phyloP scores from a whole-genome alignment of 2,329 filamentous ascomycete species.

The Fusarium begoniae region DNA sequence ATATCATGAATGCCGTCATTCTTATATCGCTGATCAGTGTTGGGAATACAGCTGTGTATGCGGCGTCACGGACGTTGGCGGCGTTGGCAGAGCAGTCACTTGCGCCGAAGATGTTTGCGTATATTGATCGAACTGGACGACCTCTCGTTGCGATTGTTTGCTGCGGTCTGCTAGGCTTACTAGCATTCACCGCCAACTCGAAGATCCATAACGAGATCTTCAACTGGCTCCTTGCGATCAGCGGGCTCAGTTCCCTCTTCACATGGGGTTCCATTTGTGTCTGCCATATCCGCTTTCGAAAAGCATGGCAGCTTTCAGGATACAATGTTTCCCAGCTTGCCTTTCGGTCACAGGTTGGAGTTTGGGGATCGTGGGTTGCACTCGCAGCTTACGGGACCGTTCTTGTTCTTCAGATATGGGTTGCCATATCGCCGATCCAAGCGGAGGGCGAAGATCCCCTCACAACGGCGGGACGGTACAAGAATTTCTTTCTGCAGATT shows the following conservation, averaged over 20 bases:
- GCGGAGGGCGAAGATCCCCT: neutral
- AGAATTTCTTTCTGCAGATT: conserved; percentile 77
- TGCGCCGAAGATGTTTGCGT: conserved; percentile 80
- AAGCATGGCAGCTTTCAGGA: conserved; percentile 74
- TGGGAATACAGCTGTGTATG: conserved; percentile 90
- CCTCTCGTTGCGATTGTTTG: conserved; percentile 77
- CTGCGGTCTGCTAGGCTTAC: conserved; percentile 72
- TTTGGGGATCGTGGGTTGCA: conserved; percentile 86
- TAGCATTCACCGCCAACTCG: conserved; percentile 78
- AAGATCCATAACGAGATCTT: conserved; percentile 70
- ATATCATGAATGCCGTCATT: conserved; percentile 94
- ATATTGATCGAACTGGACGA: conserved; percentile 83
- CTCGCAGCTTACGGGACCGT: conserved; percentile 79
- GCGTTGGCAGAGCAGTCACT: conserved; percentile 68
- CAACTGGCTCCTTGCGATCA: conserved; percentile 81
- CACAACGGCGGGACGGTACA: conserved; percentile 51
- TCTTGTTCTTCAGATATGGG: conserved; percentile 86
- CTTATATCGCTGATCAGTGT: conserved; percentile 91
- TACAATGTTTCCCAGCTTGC: conserved; percentile 78
- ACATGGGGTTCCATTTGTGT: conserved; percentile 87
- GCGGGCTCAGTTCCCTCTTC: conserved; percentile 76
- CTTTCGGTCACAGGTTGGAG: conserved; percentile 80
- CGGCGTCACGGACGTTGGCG: conserved; percentile 70
- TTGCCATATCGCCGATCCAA: conserved; percentile 76
- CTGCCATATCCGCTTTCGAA: conserved; percentile 88